These are phyloP conservation scores for Arthroderma sp. DNA, from an alignment of 2,329 filamentous ascomycete species.

Conservation along the genomic window DNA sequence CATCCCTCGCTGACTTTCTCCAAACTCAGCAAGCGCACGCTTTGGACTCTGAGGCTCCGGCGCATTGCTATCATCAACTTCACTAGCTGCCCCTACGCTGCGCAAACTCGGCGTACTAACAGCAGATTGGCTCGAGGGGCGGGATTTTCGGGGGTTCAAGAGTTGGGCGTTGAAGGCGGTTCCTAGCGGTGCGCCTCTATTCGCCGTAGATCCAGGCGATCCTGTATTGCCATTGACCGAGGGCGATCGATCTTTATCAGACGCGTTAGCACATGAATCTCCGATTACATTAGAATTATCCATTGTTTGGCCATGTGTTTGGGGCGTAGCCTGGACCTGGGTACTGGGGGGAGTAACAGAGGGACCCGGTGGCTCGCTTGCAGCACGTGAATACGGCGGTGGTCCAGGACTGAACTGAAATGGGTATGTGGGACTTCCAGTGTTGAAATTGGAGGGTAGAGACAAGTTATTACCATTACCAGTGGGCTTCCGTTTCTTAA, in stretches of 20 bases:
- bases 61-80: no score
- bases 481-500: constrained; percentile 20
- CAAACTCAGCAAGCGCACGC: constrained; percentile 17
- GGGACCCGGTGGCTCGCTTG: no score
- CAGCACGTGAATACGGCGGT: no score
- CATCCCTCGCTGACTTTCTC: constrained; percentile 27
- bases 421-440: no score
- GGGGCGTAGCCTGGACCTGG: no score
- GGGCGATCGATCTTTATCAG: constrained; percentile 2
- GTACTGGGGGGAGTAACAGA: no score
- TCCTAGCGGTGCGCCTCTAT: constrained; percentile 1
- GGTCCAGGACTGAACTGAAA: no score
- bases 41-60: constrained; percentile 12
- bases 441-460: no score
- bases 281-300: not conserved
- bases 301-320: not conserved
- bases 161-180: constrained; percentile 10
- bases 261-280: not conserved
- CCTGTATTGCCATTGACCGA: not conserved
- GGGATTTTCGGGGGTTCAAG: constrained; percentile 11
- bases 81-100: no score
- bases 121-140: not conserved
- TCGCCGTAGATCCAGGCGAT: no score
- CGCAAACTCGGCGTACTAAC: not conserved
- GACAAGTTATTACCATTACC: constrained; percentile 6